Base-by-base conservation (phyloP, 306 rosid genomes). In the Sindora glabra region DNA sequence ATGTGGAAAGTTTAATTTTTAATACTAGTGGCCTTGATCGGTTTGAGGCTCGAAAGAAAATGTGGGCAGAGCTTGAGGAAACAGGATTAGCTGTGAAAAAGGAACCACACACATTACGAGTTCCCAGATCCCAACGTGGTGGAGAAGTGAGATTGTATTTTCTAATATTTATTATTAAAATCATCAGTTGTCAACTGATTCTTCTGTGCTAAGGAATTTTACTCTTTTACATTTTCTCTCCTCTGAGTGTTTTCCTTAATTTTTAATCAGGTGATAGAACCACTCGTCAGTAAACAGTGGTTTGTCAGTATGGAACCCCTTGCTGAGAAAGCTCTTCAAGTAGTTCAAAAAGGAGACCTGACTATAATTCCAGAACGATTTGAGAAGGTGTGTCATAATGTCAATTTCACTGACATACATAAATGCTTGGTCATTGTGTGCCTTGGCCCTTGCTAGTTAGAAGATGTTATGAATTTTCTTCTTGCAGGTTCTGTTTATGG, bases 101-200 rank as follows among this genome's bases (percentile, higher is more conserved):
- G 80, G 89, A 91, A 68, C 81, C 89, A 16, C 98, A 91, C 77
- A 87, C 84, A 25, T 78, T 74, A 62, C 80, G 98, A 44, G 96
- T 91, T 62, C 98, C 98, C 32, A 91, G 98, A 78, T 91, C 98
- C 53, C 98, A 91, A 67, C 98, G 98, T 64, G 98, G 98, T 48
- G 98, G 98, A 71, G 98, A 87, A 77, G 98, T 91, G 74, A 87
- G 84, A 81, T 57, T 47, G 14, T 30, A 23, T 15, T 11, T 25
- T 55, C 44, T 7, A 23, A n/a, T 8, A n/a, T 46, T 67, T 26
- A 48, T 40, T 67, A 42, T 71, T 42, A 56, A 23, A 40, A 44
- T 51, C 68, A 16, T 58, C 38, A 50, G 17, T 62, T 47, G 48
- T 39, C 38, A 29, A 26, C 71, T 22, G 68, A 19, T 24, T 54